These are phyloP conservation scores for Sarocladiaceae sp. DNA, from an alignment of 2,329 filamentous ascomycete species.

Conservation along the genomic window DNA sequence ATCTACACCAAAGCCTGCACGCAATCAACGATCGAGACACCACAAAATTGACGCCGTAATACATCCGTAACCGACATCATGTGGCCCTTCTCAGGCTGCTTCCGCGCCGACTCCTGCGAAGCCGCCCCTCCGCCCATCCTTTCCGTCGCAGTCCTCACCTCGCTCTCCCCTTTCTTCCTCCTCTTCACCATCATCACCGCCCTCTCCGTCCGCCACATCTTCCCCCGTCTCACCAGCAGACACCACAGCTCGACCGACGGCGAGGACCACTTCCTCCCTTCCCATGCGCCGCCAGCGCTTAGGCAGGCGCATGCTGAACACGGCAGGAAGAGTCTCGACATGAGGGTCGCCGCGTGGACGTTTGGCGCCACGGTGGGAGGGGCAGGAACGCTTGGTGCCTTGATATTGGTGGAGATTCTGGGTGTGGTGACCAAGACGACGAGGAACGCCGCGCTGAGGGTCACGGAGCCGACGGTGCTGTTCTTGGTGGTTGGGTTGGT, in stretches of 20 bases:
- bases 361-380: conserved; percentile 75
- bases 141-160: conserved; percentile 41
- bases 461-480: conserved; percentile 66
- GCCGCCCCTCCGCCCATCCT: conserved; percentile 34
- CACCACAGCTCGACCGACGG: conserved; percentile 41
- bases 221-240: conserved; percentile 55
- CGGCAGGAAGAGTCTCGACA: conserved; percentile 42
- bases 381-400: conserved; percentile 68
- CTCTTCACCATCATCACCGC: conserved; percentile 61
- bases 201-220: conserved; percentile 61
- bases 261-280: conserved; percentile 55
- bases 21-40: too few species aligned
- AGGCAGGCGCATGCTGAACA: conserved; percentile 55
- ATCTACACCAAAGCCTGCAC: too few species aligned
- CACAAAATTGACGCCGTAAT: too few species aligned
- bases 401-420: conserved; percentile 79
- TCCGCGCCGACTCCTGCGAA: conserved; percentile 46
- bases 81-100: conserved; percentile 45
- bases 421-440: conserved; percentile 65
- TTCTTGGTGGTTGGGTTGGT: conserved; percentile 59
- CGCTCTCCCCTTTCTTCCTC: conserved; percentile 63
- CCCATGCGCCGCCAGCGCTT: conserved; percentile 54
- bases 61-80: conserved; percentile 22
- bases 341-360: conserved; percentile 52
- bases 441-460: conserved; percentile 58